Evolutionary conservation across 495 filamentous ascomycete genomes (phyloP), one percentile per base, ranked within the genome.

Genomic region (Penicillium bovifimosum): DNA sequence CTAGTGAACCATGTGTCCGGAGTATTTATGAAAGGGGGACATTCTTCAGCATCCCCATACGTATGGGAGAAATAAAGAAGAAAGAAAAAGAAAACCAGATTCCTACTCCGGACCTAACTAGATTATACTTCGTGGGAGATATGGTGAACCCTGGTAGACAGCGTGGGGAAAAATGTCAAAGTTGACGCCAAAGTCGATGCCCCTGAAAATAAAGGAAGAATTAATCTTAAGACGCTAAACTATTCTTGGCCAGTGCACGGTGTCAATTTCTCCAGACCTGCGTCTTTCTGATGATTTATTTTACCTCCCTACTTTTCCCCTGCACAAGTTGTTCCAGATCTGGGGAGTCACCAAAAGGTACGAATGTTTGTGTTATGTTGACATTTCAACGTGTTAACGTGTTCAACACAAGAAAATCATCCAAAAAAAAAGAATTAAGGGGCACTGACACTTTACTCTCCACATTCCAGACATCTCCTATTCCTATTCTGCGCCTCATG

Each of bases 401-500:
- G n/a, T 4, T 24, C 20, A 24, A 2, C 20, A 24, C 20, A 24
- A 24, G 20, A 24, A 24, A 24, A 24, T 9, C n/a, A n/a, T n/a
- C n/a, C n/a, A 31, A 34, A 45, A 28, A 46, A 46, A 44, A 53
- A 56, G 55, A 58, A 38, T 49, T 53, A 60, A 63, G 42, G 58
- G 60, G 54, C 14, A 39, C 26, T 33, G 31, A 41, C 27, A 45
- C 46, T 34, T 48, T 41, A 26, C 43, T 41, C 53, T 55, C 61
- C 52, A 61, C 54, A 52, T 32, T 53, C 28, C 42, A 62, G 56
- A 52, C 55, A 52, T 41, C 27, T 57, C 50, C 34, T 51, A 34
- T 33, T 57, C 50, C 34, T 51, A 34, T 33, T 55, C 24, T 35
- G 49, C 61, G 44, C 54, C 54, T 64, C 50, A 65, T 65, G 62